phyloP scores from a whole-genome alignment of 116 monocot species.

The Papilionanthe hybrid region DNA sequence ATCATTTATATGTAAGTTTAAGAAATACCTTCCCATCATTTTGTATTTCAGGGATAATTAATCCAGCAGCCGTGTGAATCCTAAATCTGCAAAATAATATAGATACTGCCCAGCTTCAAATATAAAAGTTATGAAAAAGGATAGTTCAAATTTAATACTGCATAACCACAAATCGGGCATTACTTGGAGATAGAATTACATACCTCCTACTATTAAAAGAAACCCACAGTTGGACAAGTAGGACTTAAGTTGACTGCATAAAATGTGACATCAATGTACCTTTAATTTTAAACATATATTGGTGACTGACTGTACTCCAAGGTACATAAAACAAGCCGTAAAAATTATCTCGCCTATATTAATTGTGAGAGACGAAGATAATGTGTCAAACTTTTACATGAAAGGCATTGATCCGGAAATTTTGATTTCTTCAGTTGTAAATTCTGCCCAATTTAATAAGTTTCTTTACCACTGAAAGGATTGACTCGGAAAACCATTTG shows the following conservation, averaged over 20 bases:
- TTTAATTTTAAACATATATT: neutral
- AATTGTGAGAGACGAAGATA: neutral
- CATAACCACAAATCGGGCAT: neutral
- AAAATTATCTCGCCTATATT: neutral
- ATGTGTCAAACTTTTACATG: neutral
- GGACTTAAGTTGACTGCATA: too few species aligned
- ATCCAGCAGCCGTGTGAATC: slow-evolving; percentile 92
- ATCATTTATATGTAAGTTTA: neutral
- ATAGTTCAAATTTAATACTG: neutral
- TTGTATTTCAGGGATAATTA: slow-evolving; percentile 89
- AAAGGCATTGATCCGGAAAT: neutral
- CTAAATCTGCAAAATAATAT: slow-evolving; percentile 60
- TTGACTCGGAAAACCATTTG: neutral
- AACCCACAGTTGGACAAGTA: neutral
- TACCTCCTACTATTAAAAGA: neutral
- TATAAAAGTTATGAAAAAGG: neutral
- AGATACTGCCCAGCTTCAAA: neutral
- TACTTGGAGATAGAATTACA: neutral
- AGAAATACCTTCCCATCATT: slow-evolving; percentile 75
- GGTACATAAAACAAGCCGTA: neutral
- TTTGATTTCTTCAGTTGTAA: neutral
- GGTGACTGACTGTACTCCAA: neutral
- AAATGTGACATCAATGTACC: neutral
- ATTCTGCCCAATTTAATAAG: neutral
- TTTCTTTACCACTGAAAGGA: neutral